Percentiles rank a stretch among this genome's conserved stretches.
phyloP scores from a whole-genome alignment of 306 rosid species.

The Carpinus viminea region DNA sequence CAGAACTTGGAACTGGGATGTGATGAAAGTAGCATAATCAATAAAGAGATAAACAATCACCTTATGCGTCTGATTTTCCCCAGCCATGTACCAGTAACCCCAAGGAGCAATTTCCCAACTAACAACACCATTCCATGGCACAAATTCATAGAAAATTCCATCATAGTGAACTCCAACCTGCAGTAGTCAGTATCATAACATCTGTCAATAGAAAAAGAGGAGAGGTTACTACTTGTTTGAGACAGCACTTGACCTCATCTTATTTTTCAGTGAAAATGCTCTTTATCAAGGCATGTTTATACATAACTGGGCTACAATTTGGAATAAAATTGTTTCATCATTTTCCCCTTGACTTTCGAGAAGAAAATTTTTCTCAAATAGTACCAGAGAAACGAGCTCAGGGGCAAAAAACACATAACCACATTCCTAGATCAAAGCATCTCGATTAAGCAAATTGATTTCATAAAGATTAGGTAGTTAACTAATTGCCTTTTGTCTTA shows the following conservation, averaged over 20 bases:
- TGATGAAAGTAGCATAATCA: slow-evolving; percentile 1
- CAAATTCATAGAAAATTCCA: slow-evolving; percentile 85
- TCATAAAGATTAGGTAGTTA: not conserved
- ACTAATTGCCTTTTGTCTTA: not conserved
- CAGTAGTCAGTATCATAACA: slow-evolving; percentile 31
- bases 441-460: not conserved
- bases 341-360: not conserved
- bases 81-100: slow-evolving; percentile 79
- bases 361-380: not conserved
- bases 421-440: not conserved
- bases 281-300: not conserved
- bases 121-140: slow-evolving; percentile 86
- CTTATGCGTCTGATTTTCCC: slow-evolving; percentile 69
- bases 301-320: not conserved
- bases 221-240: slow-evolving; percentile 10
- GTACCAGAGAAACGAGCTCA: not conserved
- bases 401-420: too few relatives aligned
- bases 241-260: slow-evolving; percentile 2
- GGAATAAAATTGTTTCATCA: not conserved
- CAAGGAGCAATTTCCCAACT: slow-evolving; percentile 84
- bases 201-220: slow-evolving; percentile 13
- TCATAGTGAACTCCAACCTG: slow-evolving; percentile 86
- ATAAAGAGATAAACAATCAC: slow-evolving; percentile 40
- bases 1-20: slow-evolving; percentile 13
- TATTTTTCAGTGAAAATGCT: slow-evolving; percentile 5